phyloP scores from a whole-genome alignment of 306 rosid species.

The Lathyrus tuberosus region DNA sequence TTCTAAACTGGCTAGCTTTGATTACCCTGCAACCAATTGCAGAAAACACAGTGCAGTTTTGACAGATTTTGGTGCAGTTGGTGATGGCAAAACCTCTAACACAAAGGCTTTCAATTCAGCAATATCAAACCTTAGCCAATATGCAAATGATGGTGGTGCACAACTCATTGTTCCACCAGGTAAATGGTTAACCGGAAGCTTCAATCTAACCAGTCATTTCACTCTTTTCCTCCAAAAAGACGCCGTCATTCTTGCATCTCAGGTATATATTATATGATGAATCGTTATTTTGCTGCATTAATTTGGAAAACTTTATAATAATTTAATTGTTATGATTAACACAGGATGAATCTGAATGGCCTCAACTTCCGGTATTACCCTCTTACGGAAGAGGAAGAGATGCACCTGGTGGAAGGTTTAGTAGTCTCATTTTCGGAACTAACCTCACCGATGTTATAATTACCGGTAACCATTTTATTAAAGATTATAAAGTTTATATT shows the following conservation, averaged over 20 bases:
- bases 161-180: not conserved
- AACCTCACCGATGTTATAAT: not conserved
- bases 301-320: too few species aligned
- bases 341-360: not conserved
- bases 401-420: not conserved
- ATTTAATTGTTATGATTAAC: too few species aligned
- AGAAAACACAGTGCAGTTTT: not conserved
- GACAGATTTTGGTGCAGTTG: not conserved
- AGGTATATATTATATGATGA: too few species aligned
- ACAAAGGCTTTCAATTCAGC: not conserved
- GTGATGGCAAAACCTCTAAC: not conserved
- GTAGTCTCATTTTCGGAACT: not conserved
- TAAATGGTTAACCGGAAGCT: not conserved
- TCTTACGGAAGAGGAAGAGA: not conserved
- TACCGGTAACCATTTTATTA: not conserved
- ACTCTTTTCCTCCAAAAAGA: not conserved
- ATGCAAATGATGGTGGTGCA: conserved; percentile 1
- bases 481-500: not conserved
- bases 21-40: not conserved
- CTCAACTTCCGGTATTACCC: not conserved
- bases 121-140: not conserved
- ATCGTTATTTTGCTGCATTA: too few species aligned
- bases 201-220: not conserved
- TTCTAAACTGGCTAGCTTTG: not conserved
- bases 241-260: not conserved